phyloP scores from a whole-genome alignment of 768 basidiomycete genomes.

The Mycena filopes region DNA sequence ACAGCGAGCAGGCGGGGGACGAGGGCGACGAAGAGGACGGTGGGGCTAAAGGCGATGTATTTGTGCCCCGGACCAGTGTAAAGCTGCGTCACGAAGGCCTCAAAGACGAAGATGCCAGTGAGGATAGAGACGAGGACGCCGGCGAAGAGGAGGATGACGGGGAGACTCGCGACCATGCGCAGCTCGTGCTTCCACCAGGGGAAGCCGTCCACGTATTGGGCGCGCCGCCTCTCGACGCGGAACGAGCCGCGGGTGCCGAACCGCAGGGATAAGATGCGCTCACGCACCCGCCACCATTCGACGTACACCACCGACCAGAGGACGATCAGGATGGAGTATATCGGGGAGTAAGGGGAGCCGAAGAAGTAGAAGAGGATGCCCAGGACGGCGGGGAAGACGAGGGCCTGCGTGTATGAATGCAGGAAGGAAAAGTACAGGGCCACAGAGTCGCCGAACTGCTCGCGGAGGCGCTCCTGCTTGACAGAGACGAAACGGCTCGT shows the following conservation, averaged over 20 bases:
- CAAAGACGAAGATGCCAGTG: conserved; percentile 85
- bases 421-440: conserved; percentile 94
- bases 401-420: conserved; percentile 81
- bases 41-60: conserved; percentile 84
- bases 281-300: conserved; percentile 91
- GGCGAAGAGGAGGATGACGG: conserved; percentile 80
- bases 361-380: conserved; percentile 79
- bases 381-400: conserved; percentile 78
- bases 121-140: conserved; percentile 74
- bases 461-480: conserved; percentile 75
- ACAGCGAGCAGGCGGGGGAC: conserved; percentile 83
- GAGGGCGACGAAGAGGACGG: conserved; percentile 80
- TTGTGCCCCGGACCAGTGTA: conserved; percentile 90
- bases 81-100: conserved; percentile 89
- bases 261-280: conserved; percentile 82
- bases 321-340: conserved; percentile 81
- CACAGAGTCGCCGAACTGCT: conserved; percentile 86
- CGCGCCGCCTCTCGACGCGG: conserved; percentile 78
- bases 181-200: conserved; percentile 82
- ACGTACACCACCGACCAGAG: conserved; percentile 89
- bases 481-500: conserved; percentile 69
- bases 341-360: conserved; percentile 75
- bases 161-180: conserved; percentile 73
- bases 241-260: conserved; percentile 86
- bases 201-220: conserved; percentile 63